Evolutionary conservation across 1,284 basidiomycete genomes (phyloP), one percentile per base, ranked within the genome.

Genomic region (Paramarasmius palmivorus): DNA sequence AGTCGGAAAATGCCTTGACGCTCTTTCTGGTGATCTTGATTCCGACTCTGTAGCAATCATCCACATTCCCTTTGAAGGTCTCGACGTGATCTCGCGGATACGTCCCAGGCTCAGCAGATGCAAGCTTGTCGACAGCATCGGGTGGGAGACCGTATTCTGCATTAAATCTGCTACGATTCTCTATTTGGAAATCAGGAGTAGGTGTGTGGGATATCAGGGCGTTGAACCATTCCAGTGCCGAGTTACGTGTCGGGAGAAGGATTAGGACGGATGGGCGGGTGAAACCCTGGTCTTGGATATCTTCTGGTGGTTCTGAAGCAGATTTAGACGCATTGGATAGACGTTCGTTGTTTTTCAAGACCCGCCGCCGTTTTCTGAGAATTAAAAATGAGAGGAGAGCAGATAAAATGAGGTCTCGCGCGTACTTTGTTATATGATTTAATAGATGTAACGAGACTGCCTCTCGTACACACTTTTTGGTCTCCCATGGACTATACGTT

Each of bases 271-370:
- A 96, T 19, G 97, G 96, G 7, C 97, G 89, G 1, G 95, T 98
- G 73, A 98, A 99, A 20, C 96, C 95, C 78, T 98, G 96, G 68
- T 99, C 96, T 69, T 93, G 90, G 6, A 93, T 82, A 57, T 93
- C 90, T 65, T 86, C 82, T 6, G 82, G 81, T 5, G 78, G 75
- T 38, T 77, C 66, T 35, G 76, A 70, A 55, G 76, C 73, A 14
- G 77, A 65, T 71, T 90, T 83, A 1, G 77, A 68, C 4, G 84
- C 82, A 59, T 86, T 82, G 0, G 89, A 81, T 12, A 98, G 79
- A 44, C 87, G 86, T 61, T 98, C 94, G 65, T 98, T 98, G 70
- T 96, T 97, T 67, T 95, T 95, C 15, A 98, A 78, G n/a, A 99
- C 82, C 7, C 85, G 81, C 12, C 90, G 84, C n/a, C 96, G 89